Conservation (phyloP, 2,329 filamentous ascomycete genomes). For the Chlorencoelia australis region DNA sequence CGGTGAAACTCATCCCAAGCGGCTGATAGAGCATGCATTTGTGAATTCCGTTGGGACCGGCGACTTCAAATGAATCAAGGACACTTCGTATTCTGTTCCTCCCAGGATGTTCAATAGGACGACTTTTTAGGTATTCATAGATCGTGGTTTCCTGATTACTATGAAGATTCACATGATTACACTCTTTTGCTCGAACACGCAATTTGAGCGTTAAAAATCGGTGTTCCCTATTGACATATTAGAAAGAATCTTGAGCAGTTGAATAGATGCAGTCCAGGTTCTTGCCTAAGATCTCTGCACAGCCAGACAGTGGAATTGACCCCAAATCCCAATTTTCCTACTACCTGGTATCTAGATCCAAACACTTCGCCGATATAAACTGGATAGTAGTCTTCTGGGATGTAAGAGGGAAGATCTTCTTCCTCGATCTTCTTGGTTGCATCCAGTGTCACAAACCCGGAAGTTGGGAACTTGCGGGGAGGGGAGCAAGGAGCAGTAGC, state of each 20-base stretch:
- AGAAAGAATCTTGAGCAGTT: constrained; percentile 9
- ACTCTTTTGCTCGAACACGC: constrained; percentile 10
- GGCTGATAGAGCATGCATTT: constrained; percentile 32
- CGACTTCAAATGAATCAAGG: constrained; percentile 31
- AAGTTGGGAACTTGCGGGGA: constrained; percentile 13
- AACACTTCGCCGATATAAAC: constrained; percentile 13
- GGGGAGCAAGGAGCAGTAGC: constrained; percentile 8
- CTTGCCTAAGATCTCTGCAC: constrained; percentile 13
- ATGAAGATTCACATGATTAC: constrained; percentile 6
- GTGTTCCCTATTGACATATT: constrained; percentile 10
- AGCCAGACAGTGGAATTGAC: constrained; percentile 17
- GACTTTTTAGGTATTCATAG: constrained; percentile 31
- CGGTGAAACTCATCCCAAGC: constrained; percentile 33
- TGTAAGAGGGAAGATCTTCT: constrained; percentile 11
- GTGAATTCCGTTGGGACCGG: constrained; percentile 29
- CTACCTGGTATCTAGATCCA: constrained; percentile 12
- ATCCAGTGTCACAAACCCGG: constrained; percentile 13
- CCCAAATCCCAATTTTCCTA: constrained; percentile 16
- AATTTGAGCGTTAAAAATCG: constrained; percentile 16
- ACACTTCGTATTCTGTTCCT: constrained; percentile 25
- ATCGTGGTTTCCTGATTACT: constrained; percentile 31
- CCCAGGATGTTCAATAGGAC: constrained; percentile 25
- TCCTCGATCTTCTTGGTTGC: constrained; percentile 11
- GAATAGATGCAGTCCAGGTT: constrained; percentile 6
- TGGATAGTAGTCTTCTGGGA: constrained; percentile 12